Conservation (phyloP, 1,139 yeast genomes). For the Candida tetrigidarum region DNA sequence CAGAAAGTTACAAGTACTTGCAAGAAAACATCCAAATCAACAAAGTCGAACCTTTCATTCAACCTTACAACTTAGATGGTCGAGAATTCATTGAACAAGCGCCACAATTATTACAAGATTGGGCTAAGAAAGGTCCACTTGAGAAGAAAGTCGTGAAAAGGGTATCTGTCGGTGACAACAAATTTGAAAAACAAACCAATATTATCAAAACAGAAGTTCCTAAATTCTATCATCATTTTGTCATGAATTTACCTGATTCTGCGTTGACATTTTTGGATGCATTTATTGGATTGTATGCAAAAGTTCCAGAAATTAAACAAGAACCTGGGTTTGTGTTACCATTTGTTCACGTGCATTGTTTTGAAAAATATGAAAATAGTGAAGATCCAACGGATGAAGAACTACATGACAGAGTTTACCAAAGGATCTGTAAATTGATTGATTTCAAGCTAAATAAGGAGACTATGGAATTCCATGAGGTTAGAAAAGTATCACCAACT, state of each 20-base stretch:
- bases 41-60: constrained; percentile 63
- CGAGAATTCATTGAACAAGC: constrained; percentile 74
- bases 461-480: constrained; percentile 70
- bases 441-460: constrained; percentile 51
- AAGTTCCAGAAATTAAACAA: constrained; percentile 35
- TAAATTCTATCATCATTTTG: constrained; percentile 66
- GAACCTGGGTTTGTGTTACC: constrained; percentile 66
- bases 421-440: constrained; percentile 58
- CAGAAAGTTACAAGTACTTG: constrained; percentile 77
- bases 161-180: constrained; percentile 31
- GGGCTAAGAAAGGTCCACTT: constrained; percentile 30
- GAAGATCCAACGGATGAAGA: constrained; percentile 64
- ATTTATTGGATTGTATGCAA: constrained; percentile 68
- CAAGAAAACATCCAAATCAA: constrained; percentile 66
- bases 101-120: constrained; percentile 50
- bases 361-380: constrained; percentile 78
- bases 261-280: constrained; percentile 86
- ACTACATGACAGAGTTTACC: constrained; percentile 63
- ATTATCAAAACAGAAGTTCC: constrained; percentile 54
- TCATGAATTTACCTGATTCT: constrained; percentile 95
- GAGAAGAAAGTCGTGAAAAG: constrained; percentile 35
- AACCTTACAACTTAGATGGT: constrained; percentile 78
- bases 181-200: constrained; percentile 30
- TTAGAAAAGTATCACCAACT: constrained; percentile 94
- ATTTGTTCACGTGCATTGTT: constrained; percentile 84